Evolutionary conservation across 441 rosid genomes (phyloP).

Genomic region (Populus tomentosa): DNA sequence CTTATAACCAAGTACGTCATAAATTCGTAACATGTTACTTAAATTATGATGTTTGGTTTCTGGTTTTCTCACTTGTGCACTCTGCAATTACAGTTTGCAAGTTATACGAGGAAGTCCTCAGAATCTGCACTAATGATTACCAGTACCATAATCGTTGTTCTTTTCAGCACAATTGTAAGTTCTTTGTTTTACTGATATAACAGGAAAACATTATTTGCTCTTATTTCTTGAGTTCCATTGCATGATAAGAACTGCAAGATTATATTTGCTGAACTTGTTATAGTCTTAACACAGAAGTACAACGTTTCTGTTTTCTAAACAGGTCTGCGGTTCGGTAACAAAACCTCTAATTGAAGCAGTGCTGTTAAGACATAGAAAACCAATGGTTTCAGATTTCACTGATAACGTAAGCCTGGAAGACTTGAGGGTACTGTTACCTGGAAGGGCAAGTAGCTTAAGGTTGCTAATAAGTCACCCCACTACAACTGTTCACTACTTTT

Average conservation of each 20-base stretch:
- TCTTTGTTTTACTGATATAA: background rate
- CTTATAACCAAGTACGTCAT: constrained; percentile 37
- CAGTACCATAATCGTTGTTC: constrained; percentile 54
- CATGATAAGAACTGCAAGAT: background rate
- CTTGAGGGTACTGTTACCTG: constrained; percentile 32
- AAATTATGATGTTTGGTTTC: background rate
- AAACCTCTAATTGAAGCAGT: constrained; percentile 58
- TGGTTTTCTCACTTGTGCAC: background rate
- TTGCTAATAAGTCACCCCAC: constrained; percentile 46
- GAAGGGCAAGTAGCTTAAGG: constrained; percentile 38
- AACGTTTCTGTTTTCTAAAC: background rate
- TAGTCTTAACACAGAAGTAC: background rate
- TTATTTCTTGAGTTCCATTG: background rate
- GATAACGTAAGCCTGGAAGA: constrained; percentile 53
- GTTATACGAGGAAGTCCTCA: background rate
- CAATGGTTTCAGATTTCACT: constrained; percentile 33
- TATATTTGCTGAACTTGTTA: background rate
- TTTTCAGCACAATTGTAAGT: constrained; percentile 65
- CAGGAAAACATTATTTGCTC: background rate
- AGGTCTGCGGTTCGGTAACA: constrained; percentile 71
- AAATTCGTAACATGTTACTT: background rate
- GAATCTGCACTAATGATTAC: constrained; percentile 50
- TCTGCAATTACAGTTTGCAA: constrained; percentile 45
- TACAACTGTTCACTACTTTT: constrained; percentile 48
- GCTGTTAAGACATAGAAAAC: constrained; percentile 34